Evolutionary conservation across 768 basidiomycete species (phyloP).

Genomic region (Russula sp.): DNA sequence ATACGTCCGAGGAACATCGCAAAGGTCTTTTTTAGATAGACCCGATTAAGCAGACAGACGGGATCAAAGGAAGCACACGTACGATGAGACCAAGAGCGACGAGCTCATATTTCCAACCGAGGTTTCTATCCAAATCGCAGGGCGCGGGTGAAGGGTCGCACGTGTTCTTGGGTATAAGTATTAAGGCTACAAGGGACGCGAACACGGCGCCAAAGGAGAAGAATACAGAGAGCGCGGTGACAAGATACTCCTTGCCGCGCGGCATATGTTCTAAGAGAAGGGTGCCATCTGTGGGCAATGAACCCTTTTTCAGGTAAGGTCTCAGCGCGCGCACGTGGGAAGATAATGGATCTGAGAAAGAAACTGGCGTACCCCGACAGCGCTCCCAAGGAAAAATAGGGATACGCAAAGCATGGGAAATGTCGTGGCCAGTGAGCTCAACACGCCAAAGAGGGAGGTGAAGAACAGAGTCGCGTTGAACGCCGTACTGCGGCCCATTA

Average conservation of each 20-base stretch:
- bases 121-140: constrained; percentile 71
- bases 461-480: constrained; percentile 92
- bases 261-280: constrained; percentile 91
- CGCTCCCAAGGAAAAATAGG: constrained; percentile 84
- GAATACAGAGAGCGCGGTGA: constrained; percentile 90
- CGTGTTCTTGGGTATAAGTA: constrained; percentile 71
- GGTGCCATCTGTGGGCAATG: constrained; percentile 96
- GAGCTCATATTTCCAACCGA: constrained; percentile 87
- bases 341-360: constrained; percentile 4
- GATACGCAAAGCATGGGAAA: constrained; percentile 64
- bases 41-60: neutral
- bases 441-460: constrained; percentile 80
- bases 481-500: constrained; percentile 79
- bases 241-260: constrained; percentile 82
- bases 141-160: constrained; percentile 41
- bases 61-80: constrained; percentile 35
- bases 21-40: constrained; percentile 59
- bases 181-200: constrained; percentile 69
- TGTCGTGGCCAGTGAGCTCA: constrained; percentile 64
- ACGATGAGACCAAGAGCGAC: constrained; percentile 74
- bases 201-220: constrained; percentile 91
- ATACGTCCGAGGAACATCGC: constrained; percentile 84
- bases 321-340: neutral
- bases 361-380: constrained; percentile 69
- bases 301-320: constrained; percentile 50